phyloP scores from a whole-genome alignment of 2,329 filamentous ascomycete species.

The Colletotrichum karsti region DNA sequence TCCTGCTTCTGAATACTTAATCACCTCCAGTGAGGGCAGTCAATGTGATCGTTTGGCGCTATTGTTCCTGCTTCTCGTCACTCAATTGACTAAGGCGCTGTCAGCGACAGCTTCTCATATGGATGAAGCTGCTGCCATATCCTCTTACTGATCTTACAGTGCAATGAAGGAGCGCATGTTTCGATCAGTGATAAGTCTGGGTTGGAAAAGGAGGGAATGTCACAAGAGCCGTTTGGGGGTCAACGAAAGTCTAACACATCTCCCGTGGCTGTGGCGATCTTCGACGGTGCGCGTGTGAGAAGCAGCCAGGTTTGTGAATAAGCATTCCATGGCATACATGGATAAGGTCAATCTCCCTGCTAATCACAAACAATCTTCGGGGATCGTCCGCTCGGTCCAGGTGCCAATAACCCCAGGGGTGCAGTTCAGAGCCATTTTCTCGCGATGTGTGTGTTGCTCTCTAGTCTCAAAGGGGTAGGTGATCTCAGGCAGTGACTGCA shows the following conservation, averaged over 20 bases:
- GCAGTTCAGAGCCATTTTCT: too few relatives aligned
- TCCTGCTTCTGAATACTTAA: too few relatives aligned
- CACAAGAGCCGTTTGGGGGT: too few relatives aligned
- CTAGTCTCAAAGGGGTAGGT: too few relatives aligned
- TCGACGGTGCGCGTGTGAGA: constrained; percentile 12
- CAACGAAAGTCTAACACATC: not conserved
- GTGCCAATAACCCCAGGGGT: not conserved
- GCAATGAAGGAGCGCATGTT: too few relatives aligned
- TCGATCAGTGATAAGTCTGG: too few relatives aligned
- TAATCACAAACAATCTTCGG: not conserved
- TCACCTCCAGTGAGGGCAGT: not conserved
- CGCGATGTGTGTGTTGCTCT: too few relatives aligned
- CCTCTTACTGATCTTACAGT: not conserved
- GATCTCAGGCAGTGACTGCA: too few relatives aligned
- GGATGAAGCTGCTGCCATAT: not conserved
- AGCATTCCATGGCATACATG: not conserved
- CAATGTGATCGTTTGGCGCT: not conserved
- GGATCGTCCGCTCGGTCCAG: constrained; percentile 13
- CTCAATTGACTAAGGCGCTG: not conserved
- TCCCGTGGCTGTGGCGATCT: constrained; percentile 8
- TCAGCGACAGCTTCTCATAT: not conserved
- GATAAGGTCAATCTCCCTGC: not conserved
- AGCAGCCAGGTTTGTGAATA: not conserved
- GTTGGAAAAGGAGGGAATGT: too few relatives aligned
- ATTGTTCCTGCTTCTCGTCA: not conserved